Evolutionary conservation across 768 basidiomycete species (phyloP).

Genomic region (Boletus rubescentipes): DNA sequence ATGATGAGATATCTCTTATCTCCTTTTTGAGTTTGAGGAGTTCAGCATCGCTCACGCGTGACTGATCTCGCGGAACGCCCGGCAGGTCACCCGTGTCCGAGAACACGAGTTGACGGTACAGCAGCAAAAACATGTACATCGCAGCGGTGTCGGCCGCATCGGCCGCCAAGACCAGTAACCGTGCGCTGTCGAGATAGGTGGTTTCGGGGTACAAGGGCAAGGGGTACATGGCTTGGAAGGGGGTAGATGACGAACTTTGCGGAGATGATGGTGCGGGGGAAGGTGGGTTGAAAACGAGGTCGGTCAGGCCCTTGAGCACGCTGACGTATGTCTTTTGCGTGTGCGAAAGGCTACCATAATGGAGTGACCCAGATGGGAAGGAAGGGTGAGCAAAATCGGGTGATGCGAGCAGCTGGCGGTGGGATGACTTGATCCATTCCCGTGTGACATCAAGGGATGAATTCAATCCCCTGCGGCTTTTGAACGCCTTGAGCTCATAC

Average conservation of each 20-base stretch:
- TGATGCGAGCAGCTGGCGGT: constrained; percentile 43
- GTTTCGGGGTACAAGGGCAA: constrained; percentile 69
- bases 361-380: constrained; percentile 41
- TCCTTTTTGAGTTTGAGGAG: constrained; percentile 68
- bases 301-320: constrained; percentile 58
- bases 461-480: constrained; percentile 48
- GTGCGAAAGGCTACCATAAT: constrained; percentile 46
- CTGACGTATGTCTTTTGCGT: constrained; percentile 48
- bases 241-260: constrained; percentile 29
- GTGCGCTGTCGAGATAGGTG: constrained; percentile 72
- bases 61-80: constrained; percentile 26
- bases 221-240: constrained; percentile 33
- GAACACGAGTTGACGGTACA: constrained; percentile 73
- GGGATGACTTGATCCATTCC: constrained; percentile 62
- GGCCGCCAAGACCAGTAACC: constrained; percentile 60
- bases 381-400: constrained; percentile 45
- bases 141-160: constrained; percentile 76
- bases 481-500: constrained; percentile 79
- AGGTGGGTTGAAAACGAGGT: constrained; percentile 63
- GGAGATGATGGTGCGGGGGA: constrained; percentile 34
- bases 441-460: constrained; percentile 55
- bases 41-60: constrained; percentile 50
- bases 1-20: constrained; percentile 63
- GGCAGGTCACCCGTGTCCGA: constrained; percentile 41
- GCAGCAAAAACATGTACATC: constrained; percentile 77